phyloP scores from a whole-genome alignment of 768 basidiomycete species.

The Tulasnella sp. region DNA sequence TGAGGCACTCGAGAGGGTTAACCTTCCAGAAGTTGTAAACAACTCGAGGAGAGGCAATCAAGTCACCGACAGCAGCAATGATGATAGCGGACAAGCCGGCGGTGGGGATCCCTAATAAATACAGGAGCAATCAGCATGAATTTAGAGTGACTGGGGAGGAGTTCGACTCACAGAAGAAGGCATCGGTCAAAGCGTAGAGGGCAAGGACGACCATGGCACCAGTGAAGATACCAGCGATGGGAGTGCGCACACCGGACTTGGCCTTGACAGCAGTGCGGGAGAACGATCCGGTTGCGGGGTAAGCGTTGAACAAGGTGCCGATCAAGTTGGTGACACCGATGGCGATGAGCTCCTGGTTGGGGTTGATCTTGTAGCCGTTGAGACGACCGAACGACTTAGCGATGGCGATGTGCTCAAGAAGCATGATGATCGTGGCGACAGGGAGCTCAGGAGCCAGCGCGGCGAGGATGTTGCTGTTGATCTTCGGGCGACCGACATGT shows the following conservation, averaged over 20 bases:
- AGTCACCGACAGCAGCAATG: slow-evolving; percentile 42
- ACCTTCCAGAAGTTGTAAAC: slow-evolving; percentile 90
- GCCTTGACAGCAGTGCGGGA: slow-evolving; percentile 94
- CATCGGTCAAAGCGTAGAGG: slow-evolving; percentile 84
- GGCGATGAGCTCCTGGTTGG: slow-evolving; percentile 60
- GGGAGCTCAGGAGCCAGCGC: slow-evolving; percentile 70
- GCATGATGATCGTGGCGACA: slow-evolving; percentile 75
- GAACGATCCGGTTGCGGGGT: slow-evolving; percentile 97
- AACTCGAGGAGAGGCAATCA: slow-evolving; percentile 73
- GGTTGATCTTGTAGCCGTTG: slow-evolving; percentile 74
- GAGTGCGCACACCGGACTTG: slow-evolving; percentile 96
- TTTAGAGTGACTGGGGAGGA: slow-evolving; percentile 40
- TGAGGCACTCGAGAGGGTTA: slow-evolving; percentile 83
- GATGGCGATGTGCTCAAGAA: slow-evolving; percentile 95
- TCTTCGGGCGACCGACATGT: slow-evolving; percentile 36
- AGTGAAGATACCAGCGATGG: slow-evolving; percentile 74
- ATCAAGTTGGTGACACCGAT: slow-evolving; percentile 86
- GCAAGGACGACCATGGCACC: slow-evolving; percentile 86
- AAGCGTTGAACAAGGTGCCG: slow-evolving; percentile 81
- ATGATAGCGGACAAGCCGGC: slow-evolving; percentile 77
- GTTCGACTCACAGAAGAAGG: slow-evolving; percentile 73
- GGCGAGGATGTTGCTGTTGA: slow-evolving; percentile 40
- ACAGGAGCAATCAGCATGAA: neutral
- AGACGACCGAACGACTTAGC: slow-evolving; percentile 93
- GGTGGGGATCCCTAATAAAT: slow-evolving; percentile 27